Evolutionary conservation across 2,329 filamentous ascomycete genomes (phyloP).

Genomic region (Penicillium sclerotigenum): DNA sequence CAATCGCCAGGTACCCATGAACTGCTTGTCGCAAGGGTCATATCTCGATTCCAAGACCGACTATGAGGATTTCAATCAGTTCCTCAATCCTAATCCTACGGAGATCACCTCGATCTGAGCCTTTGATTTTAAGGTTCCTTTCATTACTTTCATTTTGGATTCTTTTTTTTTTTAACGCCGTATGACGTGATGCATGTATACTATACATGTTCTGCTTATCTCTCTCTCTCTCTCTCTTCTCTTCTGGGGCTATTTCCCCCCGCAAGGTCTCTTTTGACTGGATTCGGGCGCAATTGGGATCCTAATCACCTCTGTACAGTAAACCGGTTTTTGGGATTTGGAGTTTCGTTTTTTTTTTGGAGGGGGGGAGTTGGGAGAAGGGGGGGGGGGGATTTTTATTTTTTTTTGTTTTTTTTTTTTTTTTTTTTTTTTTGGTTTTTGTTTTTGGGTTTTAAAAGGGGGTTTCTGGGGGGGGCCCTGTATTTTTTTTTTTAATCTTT

Average conservation of each 20-base stretch:
- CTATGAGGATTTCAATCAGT: constrained; percentile 42
- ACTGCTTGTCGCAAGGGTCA: constrained; percentile 31
- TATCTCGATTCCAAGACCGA: constrained; percentile 33
- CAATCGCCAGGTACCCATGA: constrained; percentile 35
- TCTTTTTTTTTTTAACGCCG: constrained; percentile 20
- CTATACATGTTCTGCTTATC: constrained; percentile 27
- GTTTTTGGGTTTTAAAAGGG: constrained; percentile 16
- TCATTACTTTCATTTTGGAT: too few relatives aligned
- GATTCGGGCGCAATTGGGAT: constrained; percentile 15
- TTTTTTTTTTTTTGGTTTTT: not conserved
- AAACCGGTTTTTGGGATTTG: constrained; percentile 5
- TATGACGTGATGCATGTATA: constrained; percentile 37
- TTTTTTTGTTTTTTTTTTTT: not conserved
- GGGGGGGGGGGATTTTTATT: too few relatives aligned
- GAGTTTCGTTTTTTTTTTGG: constrained; percentile 7
- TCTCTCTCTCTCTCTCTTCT: constrained; percentile 12
- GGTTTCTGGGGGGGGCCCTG: not conserved
- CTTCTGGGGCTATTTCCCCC: constrained; percentile 17
- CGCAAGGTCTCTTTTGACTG: constrained; percentile 3
- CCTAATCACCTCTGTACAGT: constrained; percentile 24
- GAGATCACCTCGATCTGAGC: constrained; percentile 38
- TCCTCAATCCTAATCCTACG: constrained; percentile 38
- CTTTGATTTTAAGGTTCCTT: not conserved
- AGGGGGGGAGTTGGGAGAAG: too few relatives aligned
- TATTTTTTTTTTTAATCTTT: too few relatives aligned